Conservation (phyloP, 805 yeast genomes). For the Tetrapisispora namnaoensis region DNA sequence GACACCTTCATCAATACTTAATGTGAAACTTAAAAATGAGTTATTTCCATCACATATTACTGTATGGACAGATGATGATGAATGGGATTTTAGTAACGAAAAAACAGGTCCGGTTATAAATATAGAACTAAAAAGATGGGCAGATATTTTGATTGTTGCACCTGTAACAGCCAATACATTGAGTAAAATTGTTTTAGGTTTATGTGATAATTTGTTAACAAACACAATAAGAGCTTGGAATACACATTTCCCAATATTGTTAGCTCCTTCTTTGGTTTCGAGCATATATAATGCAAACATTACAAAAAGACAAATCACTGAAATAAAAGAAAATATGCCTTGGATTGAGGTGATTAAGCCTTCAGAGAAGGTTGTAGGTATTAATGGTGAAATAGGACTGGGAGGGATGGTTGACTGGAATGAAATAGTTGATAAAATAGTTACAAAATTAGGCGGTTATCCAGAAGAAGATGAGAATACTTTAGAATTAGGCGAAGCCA, state of each 20-base stretch:
- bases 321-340: constrained; percentile 80
- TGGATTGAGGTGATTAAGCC: constrained; percentile 89
- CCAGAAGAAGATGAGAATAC: constrained; percentile 36
- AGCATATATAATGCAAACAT: constrained; percentile 81
- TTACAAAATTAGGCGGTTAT: constrained; percentile 55
- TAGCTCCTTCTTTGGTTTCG: constrained; percentile 94
- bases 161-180: constrained; percentile 93
- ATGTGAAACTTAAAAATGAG: background rate
- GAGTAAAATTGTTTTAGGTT: constrained; percentile 78
- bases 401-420: constrained; percentile 99
- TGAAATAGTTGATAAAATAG: constrained; percentile 80
- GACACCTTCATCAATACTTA: background rate
- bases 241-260: constrained; percentile 72
- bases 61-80: constrained; percentile 90
- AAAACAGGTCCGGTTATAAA: constrained; percentile 87
- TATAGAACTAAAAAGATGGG: constrained; percentile 93
- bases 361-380: constrained; percentile 83
- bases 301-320: constrained; percentile 70
- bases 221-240: constrained; percentile 95
- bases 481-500: constrained; percentile 21
- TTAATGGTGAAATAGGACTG: constrained; percentile 95
- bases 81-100: constrained; percentile 75
- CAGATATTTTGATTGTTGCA: constrained; percentile 81
- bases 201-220: constrained; percentile 85
- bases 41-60: constrained; percentile 53